Evolutionary conservation across 108 stramenopile species (phyloP).

Genomic region (Skeletonema potamos): DNA sequence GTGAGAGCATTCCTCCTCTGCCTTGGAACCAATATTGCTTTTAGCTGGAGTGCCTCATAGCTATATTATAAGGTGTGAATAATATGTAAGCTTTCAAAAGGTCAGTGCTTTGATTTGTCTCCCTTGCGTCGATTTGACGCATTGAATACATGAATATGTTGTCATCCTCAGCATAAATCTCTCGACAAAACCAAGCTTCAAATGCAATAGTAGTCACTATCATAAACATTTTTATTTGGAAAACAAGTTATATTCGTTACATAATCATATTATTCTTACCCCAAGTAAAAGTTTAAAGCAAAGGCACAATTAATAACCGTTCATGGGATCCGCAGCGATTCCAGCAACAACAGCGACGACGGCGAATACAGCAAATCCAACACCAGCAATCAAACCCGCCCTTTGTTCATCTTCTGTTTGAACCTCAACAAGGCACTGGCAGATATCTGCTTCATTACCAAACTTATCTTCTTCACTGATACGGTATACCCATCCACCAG

Average conservation of each 20-base stretch:
- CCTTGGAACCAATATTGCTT: neutral
- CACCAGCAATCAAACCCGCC: constrained; percentile 77
- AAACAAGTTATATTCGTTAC: neutral
- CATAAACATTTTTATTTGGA: neutral
- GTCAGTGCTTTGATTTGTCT: neutral
- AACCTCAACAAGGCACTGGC: constrained; percentile 87
- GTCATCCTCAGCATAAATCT: too few relatives aligned
- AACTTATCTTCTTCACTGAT: constrained; percentile 72
- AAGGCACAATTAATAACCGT: constrained; percentile 17
- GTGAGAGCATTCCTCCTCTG: neutral
- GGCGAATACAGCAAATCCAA: constrained; percentile 63
- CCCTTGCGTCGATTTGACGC: neutral
- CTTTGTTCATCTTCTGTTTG: constrained; percentile 85
- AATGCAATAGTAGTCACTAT: neutral
- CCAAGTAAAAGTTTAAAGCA: neutral
- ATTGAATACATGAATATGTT: too few relatives aligned
- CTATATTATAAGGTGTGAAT: neutral
- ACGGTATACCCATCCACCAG: constrained; percentile 91
- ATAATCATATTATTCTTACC: neutral
- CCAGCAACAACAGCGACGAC: constrained; percentile 77
- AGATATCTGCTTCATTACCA: constrained; percentile 78
- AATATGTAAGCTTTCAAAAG: neutral
- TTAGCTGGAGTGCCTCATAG: neutral
- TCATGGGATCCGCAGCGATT: constrained; percentile 69
- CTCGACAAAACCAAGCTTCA: neutral